phyloP scores from a whole-genome alignment of 495 filamentous ascomycete species.

The Aspergillus homomorphus region DNA sequence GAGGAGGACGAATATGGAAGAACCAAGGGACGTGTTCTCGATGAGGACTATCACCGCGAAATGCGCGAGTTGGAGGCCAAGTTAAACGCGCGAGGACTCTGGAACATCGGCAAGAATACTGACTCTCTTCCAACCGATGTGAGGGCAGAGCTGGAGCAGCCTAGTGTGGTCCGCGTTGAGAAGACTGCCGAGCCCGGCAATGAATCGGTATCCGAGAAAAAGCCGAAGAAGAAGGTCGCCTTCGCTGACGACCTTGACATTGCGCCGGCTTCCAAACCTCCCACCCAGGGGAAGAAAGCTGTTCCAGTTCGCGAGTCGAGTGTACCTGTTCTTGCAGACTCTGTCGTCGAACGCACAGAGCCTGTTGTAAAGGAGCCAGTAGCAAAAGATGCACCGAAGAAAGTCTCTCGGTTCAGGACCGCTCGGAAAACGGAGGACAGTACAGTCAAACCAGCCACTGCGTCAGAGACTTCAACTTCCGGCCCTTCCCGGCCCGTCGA shows the following conservation, averaged over 20 bases:
- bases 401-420: slow-evolving; percentile 44
- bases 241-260: slow-evolving; percentile 79
- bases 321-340: slow-evolving; percentile 34
- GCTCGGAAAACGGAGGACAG: slow-evolving; percentile 21
- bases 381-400: slow-evolving; percentile 33
- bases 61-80: slow-evolving; percentile 84
- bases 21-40: slow-evolving; percentile 57
- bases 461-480: slow-evolving; percentile 6
- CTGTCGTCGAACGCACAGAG: slow-evolving; percentile 48
- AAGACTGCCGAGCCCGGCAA: slow-evolving; percentile 9
- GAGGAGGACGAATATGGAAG: slow-evolving; percentile 69
- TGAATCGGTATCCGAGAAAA: slow-evolving; percentile 24
- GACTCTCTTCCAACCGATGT: slow-evolving; percentile 33
- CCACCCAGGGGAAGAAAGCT: slow-evolving; percentile 26
- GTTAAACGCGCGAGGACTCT: slow-evolving; percentile 56
- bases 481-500: slow-evolving; percentile 17
- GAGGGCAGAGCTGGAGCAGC: slow-evolving; percentile 30
- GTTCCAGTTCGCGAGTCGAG: slow-evolving; percentile 37
- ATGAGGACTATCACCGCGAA: slow-evolving; percentile 66
- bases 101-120: slow-evolving; percentile 50
- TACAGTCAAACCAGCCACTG: slow-evolving; percentile 11
- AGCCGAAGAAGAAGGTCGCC: slow-evolving; percentile 67
- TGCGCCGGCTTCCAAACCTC: slow-evolving; percentile 41
- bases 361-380: slow-evolving; percentile 16
- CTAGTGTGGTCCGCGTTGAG: slow-evolving; percentile 19